Evolutionary conservation across 140 eudicot genomes (phyloP).

Genomic region (Oenanthe javanica): DNA sequence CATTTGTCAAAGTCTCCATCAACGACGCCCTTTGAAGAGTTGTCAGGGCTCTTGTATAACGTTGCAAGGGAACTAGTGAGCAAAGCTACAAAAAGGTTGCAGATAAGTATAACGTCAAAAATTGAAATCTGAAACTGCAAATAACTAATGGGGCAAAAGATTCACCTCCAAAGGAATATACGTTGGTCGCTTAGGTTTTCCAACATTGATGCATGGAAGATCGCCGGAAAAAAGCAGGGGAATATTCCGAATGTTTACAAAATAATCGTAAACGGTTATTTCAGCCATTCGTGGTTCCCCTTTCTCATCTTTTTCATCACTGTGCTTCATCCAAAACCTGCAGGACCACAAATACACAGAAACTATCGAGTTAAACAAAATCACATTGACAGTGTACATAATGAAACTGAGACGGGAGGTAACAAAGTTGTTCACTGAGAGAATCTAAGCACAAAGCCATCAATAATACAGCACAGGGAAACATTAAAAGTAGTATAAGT

Average conservation of each 20-base stretch:
- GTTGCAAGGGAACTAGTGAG: slow-evolving; percentile 47
- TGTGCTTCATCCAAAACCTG: slow-evolving; percentile 44
- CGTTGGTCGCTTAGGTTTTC: slow-evolving; percentile 51
- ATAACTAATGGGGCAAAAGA: background rate
- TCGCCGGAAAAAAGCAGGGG: slow-evolving; percentile 37
- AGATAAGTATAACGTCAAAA: background rate
- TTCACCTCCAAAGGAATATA: slow-evolving; percentile 72
- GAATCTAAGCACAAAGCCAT: background rate
- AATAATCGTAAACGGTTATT: slow-evolving; percentile 55
- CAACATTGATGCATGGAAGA: slow-evolving; percentile 62
- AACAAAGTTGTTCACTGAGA: no score
- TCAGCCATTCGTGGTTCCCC: slow-evolving; percentile 26
- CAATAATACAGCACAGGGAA: background rate
- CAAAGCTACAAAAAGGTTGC: slow-evolving; percentile 34
- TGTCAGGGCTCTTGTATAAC: slow-evolving; percentile 56
- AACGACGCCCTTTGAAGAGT: slow-evolving; percentile 24
- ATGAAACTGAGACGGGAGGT: background rate
- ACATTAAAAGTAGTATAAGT: background rate
- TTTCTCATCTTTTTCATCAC: slow-evolving; percentile 15
- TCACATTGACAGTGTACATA: background rate
- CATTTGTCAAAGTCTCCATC: slow-evolving; percentile 45
- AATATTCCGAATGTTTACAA: slow-evolving; percentile 27
- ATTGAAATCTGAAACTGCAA: background rate
- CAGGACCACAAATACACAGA: background rate
- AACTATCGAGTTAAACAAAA: background rate